These are phyloP conservation scores for Sesbania bispinosa DNA, from an alignment of 306 rosid genomes.

Conservation along the genomic window DNA sequence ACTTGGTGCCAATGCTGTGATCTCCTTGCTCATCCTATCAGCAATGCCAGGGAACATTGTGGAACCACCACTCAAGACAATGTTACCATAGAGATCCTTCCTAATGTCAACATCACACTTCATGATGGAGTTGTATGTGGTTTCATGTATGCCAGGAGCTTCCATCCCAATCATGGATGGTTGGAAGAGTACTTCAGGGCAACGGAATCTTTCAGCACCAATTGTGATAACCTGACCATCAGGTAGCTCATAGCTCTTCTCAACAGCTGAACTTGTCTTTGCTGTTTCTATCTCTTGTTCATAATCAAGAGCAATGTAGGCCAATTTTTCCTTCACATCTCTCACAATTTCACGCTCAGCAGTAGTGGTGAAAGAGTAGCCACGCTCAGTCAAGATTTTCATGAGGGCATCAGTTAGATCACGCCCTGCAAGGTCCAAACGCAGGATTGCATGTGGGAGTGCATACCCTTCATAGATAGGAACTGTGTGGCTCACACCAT, in stretches of 20 bases:
- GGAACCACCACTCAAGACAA: slow-evolving; percentile 91
- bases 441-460: slow-evolving; percentile 97
- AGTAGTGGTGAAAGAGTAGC: slow-evolving; percentile 91
- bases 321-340: slow-evolving; percentile 87
- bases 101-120: slow-evolving; percentile 96
- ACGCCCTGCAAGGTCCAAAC: slow-evolving; percentile 96
- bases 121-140: slow-evolving; percentile 98
- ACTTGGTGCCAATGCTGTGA: slow-evolving; percentile 90
- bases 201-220: slow-evolving; percentile 88
- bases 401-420: slow-evolving; percentile 93
- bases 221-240: slow-evolving; percentile 97
- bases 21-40: slow-evolving; percentile 98
- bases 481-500: slow-evolving; percentile 99
- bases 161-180: slow-evolving; percentile 99
- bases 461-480: slow-evolving; percentile 97
- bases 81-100: slow-evolving; percentile 94
- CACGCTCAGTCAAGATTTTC: slow-evolving; percentile 99
- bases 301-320: slow-evolving; percentile 91
- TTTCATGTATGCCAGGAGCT: slow-evolving; percentile 91
- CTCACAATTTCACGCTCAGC: slow-evolving; percentile 99
- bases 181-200: slow-evolving; percentile 98
- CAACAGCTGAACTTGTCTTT: slow-evolving; percentile 85
- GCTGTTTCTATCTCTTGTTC: slow-evolving; percentile 90
- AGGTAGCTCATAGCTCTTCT: slow-evolving; percentile 94
- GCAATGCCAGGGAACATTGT: slow-evolving; percentile 99